These are phyloP conservation scores for Agaricus blazei DNA, from an alignment of 768 basidiomycete species.

Conservation along the genomic window DNA sequence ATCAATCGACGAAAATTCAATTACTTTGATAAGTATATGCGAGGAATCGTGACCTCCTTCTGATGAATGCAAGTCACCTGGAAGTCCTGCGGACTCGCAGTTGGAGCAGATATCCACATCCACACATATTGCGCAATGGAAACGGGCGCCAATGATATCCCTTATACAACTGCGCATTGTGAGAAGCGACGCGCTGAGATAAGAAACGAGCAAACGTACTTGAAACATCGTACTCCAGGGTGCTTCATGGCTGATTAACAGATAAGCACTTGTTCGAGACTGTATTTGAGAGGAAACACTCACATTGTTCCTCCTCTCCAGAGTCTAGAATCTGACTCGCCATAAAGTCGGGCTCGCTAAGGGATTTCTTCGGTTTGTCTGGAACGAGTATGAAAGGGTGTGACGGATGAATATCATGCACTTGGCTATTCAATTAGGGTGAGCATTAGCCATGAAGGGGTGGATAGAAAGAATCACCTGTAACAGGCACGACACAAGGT, in stretches of 20 bases:
- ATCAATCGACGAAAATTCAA: background rate
- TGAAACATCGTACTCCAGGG: constrained; percentile 78
- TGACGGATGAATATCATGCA: constrained; percentile 86
- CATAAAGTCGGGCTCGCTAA: constrained; percentile 34
- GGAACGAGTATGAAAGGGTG: constrained; percentile 83
- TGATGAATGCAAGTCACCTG: constrained; percentile 72
- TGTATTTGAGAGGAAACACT: constrained; percentile 19
- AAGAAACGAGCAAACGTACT: constrained; percentile 48
- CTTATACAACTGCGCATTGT: constrained; percentile 60
- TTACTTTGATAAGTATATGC: constrained; percentile 92
- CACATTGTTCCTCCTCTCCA: constrained; percentile 63
- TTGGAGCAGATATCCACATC: constrained; percentile 83
- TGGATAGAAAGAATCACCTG: constrained; percentile 37
- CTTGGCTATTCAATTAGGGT: constrained; percentile 48
- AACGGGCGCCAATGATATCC: constrained; percentile 88
- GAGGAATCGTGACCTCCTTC: constrained; percentile 79
- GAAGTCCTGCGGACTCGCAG: constrained; percentile 82
- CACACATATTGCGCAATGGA: constrained; percentile 88
- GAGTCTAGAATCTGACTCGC: constrained; percentile 29
- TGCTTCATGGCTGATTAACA: constrained; percentile 59
- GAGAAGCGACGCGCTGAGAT: background rate
- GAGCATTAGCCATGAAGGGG: background rate
- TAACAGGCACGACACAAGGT: constrained; percentile 82
- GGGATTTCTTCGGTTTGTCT: constrained; percentile 44
- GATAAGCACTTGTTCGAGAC: background rate